Evolutionary conservation across 345 rosid genomes (phyloP), one percentile per base, ranked within the genome.

Genomic region (Melastoma malabathricum): DNA sequence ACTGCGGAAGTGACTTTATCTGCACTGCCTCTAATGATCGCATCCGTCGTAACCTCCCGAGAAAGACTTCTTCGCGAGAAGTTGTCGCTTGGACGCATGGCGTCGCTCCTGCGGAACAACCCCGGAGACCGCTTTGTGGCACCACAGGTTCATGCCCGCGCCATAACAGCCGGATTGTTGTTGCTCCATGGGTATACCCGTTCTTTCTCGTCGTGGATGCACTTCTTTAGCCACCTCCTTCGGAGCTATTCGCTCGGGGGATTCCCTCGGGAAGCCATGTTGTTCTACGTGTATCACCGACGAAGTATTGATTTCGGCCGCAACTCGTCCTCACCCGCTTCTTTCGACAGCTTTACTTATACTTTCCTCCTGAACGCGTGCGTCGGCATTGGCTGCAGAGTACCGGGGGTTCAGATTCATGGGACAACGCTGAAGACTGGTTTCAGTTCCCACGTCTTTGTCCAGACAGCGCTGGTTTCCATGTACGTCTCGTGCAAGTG

Each of bases 391-490:
- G 56, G 62, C 50, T 54, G 55, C 44, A 58, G 54, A 1, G 47
- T 47, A 44, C 23, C 69, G 44, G 94, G 96, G 10, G 65, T 51
- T 56, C 84, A 80, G 75, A 55, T 81, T 43, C 96, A 83, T 52
- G 74, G 76, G 15, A 59, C 74, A 50, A 69, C 68, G n/a, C 8
- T 70, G 39, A 83, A 83, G 67, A 61, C 67, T 63, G 94, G 97
- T 57, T 81, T 81, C 52, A 73, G 46, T 10, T 51, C 16, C 56
- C 75, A 89, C 60, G 78, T 81, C 46, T 79, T 86, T 51, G 88
- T 89, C 15, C 80, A 77, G 51, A 86, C 95, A 54, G 77, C 80
- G 55, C 56, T 86, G 70, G 57, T 81, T 0, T 60, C 66, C 3
- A 29, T 81, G 79, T 81, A 81, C 23, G 47, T 60, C 0, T 51